Evolutionary conservation across 106 monocot genomes (phyloP).

Genomic region (Acorus gramineus): DNA sequence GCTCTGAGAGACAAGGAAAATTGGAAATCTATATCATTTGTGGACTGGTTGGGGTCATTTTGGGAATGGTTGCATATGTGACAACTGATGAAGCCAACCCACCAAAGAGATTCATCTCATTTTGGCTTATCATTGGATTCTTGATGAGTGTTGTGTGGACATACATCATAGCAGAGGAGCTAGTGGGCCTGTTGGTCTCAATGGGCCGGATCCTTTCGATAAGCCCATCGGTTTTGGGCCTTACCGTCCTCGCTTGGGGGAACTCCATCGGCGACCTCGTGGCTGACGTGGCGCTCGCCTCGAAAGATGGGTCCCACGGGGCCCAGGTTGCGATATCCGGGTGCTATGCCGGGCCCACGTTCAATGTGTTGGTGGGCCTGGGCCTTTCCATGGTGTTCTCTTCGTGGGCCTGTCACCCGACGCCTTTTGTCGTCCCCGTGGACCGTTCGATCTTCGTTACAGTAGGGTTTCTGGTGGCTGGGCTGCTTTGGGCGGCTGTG

Average conservation of each 20-base stretch:
- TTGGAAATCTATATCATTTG: slow-evolving; percentile 10
- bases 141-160: slow-evolving; percentile 63
- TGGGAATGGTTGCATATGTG: slow-evolving; percentile 18
- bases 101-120: slow-evolving; percentile 18
- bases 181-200: slow-evolving; percentile 34
- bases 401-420: slow-evolving; percentile 24
- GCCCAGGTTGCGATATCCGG: slow-evolving; percentile 50
- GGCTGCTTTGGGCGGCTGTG: slow-evolving; percentile 33
- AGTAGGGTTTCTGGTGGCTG: slow-evolving; percentile 26
- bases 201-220: slow-evolving; percentile 31
- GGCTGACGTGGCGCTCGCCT: slow-evolving; percentile 42
- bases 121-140: slow-evolving; percentile 46
- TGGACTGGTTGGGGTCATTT: slow-evolving; percentile 11
- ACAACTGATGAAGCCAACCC: slow-evolving; percentile 19
- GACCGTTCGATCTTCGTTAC: slow-evolving; percentile 21
- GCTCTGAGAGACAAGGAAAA: neutral
- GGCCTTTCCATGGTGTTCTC: slow-evolving; percentile 31
- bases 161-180: slow-evolving; percentile 36
- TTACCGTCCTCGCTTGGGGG: slow-evolving; percentile 56
- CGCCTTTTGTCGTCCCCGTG: slow-evolving; percentile 20
- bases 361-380: slow-evolving; percentile 36
- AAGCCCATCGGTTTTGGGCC: slow-evolving; percentile 37
- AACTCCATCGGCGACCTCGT: slow-evolving; percentile 51
- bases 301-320: slow-evolving; percentile 25
- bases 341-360: slow-evolving; percentile 47